Base-by-base conservation (phyloP, 371 early-diverging fungal genomes). In the Blakeslea trispora region DNA sequence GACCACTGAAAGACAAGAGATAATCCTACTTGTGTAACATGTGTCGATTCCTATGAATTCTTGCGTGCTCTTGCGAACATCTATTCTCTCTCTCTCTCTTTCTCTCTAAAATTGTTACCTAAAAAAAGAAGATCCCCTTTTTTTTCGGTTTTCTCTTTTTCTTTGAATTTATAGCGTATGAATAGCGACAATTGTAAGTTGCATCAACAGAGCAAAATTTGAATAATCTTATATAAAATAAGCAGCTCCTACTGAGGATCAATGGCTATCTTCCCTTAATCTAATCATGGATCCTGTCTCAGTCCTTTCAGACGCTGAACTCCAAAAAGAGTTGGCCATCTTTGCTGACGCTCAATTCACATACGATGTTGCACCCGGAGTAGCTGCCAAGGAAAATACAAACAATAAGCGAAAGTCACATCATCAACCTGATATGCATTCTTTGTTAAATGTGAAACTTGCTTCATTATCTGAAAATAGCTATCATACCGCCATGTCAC, bases 341-440 rank as follows among this genome's bases (percentile, higher is more conserved):
- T 78, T 68, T 57, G 77, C 82, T 37, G 83, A 82, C 49, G 79
- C 81, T 21, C 82, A 83, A 55, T 85, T 82, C 63, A 75, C 79
- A 1, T 80, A 71, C 50, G 77, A 79, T 50, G 68, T 71, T 42
- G 66, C 73, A 5, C 74, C 78, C 9, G 77, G 78, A n/a, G 61
- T 69, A 18, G 76, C 79, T 19, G 53, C 74, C 51, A 63, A 66
- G 52, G 76, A 76, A 18, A 49, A 70, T 23, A 63, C 66, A 32
- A 53, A 35, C 11, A 24, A 43, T 19, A 17, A 34, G 42, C 32
- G 8, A 23, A 35, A 49, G 14, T 44, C 53, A 10, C 32, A 45
- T 18, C 18, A 55, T n/a, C 57, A 59, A 34, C 59, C 37, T 6
- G 45, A 55, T 13, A 59, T 64, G 55, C 64, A 59, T 39, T 64